A percentile compares a stretch with the other conserved stretches of the same genome.
These are phyloP conservation scores for Leccinum solheimii DNA, from an alignment of 1,284 basidiomycete species.

Conservation along the genomic window DNA sequence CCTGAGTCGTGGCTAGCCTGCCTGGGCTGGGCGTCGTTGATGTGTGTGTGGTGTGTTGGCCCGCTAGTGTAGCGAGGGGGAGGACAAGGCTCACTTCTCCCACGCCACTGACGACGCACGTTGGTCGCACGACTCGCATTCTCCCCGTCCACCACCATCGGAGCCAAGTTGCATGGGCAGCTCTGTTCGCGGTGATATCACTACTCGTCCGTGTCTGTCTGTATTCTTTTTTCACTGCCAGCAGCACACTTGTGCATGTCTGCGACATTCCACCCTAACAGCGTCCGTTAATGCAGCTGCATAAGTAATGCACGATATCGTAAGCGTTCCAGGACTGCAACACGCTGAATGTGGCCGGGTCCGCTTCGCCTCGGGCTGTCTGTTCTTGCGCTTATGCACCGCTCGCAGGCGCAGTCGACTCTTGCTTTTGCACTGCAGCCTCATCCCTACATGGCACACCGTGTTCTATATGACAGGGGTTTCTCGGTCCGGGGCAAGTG, in stretches of 20 bases:
- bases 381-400: conserved; percentile 16
- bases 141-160: not conserved
- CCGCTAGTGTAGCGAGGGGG: conserved; percentile 13
- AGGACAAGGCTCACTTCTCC: conserved; percentile 13
- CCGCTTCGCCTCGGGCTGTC: conserved; percentile 1
- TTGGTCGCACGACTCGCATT: not conserved
- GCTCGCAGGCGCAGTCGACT: not conserved
- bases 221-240: not conserved
- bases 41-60: conserved; percentile 7
- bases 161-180: conserved; percentile 10
- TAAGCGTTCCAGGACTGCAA: conserved; percentile 3
- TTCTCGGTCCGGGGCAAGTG: conserved; percentile 8
- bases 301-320: conserved; percentile 4
- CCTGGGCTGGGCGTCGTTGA: conserved; percentile 14
- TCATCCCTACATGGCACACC: not conserved
- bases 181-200: not conserved
- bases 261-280: conserved; percentile 10
- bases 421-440: conserved; percentile 7
- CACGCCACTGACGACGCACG: conserved; percentile 25
- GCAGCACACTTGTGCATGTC: not conserved
- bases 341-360: conserved; percentile 1
- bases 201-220: not conserved
- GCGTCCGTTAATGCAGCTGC: conserved; percentile 1
- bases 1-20: conserved; percentile 11
- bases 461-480: not conserved